Evolutionary conservation across 495 filamentous ascomycete species (phyloP).

Genomic region (Aspergillus asperescens): DNA sequence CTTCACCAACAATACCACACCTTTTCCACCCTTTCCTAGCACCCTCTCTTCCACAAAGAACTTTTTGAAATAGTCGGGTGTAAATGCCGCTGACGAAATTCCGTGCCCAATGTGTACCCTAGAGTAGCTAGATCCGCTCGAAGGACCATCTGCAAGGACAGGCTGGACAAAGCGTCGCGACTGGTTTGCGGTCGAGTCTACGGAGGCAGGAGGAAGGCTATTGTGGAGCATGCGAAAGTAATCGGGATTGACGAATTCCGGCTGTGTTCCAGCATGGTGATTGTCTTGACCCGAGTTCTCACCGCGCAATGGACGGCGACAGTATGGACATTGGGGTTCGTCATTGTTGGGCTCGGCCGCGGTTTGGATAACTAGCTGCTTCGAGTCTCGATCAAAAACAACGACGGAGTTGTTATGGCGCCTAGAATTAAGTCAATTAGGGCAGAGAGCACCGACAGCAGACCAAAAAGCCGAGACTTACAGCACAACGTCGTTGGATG

Average conservation of each 20-base stretch:
- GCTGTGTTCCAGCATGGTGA: slow-evolving; percentile 36
- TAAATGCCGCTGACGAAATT: slow-evolving; percentile 82
- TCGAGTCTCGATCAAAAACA: slow-evolving; percentile 78
- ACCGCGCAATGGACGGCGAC: slow-evolving; percentile 70
- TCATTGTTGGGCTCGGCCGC: slow-evolving; percentile 37
- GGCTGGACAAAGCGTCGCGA: slow-evolving; percentile 48
- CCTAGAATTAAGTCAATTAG: slow-evolving; percentile 37
- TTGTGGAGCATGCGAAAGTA: slow-evolving; percentile 91
- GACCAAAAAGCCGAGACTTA: slow-evolving; percentile 22
- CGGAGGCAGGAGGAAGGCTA: slow-evolving; percentile 50
- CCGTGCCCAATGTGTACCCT: slow-evolving; percentile 51
- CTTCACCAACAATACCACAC: slow-evolving; percentile 84
- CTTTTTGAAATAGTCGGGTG: slow-evolving; percentile 79
- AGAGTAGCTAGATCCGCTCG: slow-evolving; percentile 38
- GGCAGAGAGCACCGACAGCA: background rate
- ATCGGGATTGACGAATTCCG: slow-evolving; percentile 76
- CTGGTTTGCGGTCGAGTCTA: slow-evolving; percentile 31
- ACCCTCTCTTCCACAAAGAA: slow-evolving; percentile 87
- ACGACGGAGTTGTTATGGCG: slow-evolving; percentile 91
- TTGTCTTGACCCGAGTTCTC: slow-evolving; percentile 34
- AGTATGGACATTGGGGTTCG: slow-evolving; percentile 68
- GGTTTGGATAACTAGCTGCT: slow-evolving; percentile 75
- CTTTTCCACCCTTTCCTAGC: slow-evolving; percentile 86
- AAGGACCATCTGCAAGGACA: slow-evolving; percentile 35
- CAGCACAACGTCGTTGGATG: slow-evolving; percentile 49